Evolutionary conservation across 1,139 yeast species (phyloP), one percentile per base, ranked within the genome.

Genomic region (Yamadazyma conglobata): DNA sequence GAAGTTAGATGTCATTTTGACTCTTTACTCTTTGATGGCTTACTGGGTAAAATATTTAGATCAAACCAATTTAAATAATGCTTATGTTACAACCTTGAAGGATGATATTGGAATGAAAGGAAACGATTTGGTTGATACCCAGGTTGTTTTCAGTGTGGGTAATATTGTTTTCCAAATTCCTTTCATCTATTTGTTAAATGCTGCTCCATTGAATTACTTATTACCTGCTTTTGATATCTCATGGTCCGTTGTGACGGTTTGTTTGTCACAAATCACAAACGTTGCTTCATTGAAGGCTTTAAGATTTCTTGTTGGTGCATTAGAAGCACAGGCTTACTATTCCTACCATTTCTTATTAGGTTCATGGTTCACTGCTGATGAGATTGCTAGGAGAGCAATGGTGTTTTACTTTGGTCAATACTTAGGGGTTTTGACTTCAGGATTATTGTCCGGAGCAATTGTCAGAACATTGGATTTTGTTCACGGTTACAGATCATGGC

Each of bases 21-120:
- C 82, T 4, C 55, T 76, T 24, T 81, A 76, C 50, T 69, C 82
- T 19, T 62, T 79, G 44, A 57, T 77, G 57, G 75, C 79, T 13
- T 80, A 79, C 52, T 82, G 86, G 83, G 79, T 78, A 30, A 81
- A 81, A 48, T 77, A 77, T 35, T 59, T 82, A 31, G 89, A 82
- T 50, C 72, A 72, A 36, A 64, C 77, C 27, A 74, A 73, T 46
- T 59, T 77, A 31, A 73, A 75, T 33, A 78, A 77, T 48, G 87
- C 88, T n/a, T 82, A 81, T 49, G 78, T 80, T 27, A 72, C 81
- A 11, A 79, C 81, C 9, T 64, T 82, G 68, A 60, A 73, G 40
- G 76, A 76, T 44, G 77, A 68, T 30, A 58, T 82, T 25, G 60
- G 66, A 17, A 72, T 83, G 75, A 54, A 64, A 39, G 85, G 85